Base-by-base conservation (phyloP, 495 filamentous ascomycete genomes). In the Neurospora terricola region DNA sequence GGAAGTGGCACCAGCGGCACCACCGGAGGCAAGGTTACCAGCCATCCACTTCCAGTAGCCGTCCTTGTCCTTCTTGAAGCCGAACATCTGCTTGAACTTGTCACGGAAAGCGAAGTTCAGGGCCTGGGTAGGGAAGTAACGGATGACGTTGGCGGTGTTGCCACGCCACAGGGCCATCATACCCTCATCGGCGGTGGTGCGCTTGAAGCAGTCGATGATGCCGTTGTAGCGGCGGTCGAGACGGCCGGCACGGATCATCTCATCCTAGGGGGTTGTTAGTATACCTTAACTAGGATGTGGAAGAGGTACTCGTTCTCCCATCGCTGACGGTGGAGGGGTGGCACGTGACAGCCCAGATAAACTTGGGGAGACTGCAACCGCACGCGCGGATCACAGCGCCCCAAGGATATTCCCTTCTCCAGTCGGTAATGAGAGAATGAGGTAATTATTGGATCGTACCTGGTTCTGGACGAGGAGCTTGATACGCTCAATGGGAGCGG, bases 381-480 rank as follows among this genome's bases (percentile, higher is more conserved):
- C 23, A 62, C 11, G 69, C 70, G 54, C 73, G 70, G 38, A 38
- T 72, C 70, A 69, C 72, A 69, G 78, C 71, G 71, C 27, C 54
- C 54, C 54, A 18, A 34, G 27, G 14, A 16, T 66, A 30, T 66
- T 66, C 14, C 27, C 54, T 16, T 36, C 54, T 30, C 54, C 23
- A 7, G 54, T 66, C 54, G 54, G 7, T 14, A 34, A 66, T 34
- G 54, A 0, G 54, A 66, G 54, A 66, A 36, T 66, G 54, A 66
- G 54, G 54, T 66, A 66, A 66, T 66, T 66, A 18, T 38, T 70
- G 10, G 37, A 54, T 86, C 93, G 74, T 90, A 98, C 95, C 92
- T 99, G 96, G 89, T 98, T 99, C 90, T 99, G 96, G 89, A 99
- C 97, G 80, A 99, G 93, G 82, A 99, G 96, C 94, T 99, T 99